Percentiles rank a stretch among this genome's conserved stretches.
phyloP scores from a whole-genome alignment of 192 early-diverging fungal genomes.

The Jimgerdemannia flammicorona region DNA sequence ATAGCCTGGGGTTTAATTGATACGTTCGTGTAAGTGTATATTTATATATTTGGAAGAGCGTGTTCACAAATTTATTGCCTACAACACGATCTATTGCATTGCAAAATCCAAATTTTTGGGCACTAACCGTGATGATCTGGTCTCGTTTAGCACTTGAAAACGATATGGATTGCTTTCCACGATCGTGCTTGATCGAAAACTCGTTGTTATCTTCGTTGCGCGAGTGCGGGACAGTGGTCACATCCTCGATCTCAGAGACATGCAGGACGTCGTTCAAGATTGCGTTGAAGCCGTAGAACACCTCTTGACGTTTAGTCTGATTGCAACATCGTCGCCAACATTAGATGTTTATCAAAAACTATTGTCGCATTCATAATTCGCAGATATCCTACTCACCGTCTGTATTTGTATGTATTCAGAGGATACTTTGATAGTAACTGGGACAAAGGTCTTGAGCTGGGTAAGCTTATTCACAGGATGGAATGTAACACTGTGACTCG shows the following conservation, averaged over 20 bases:
- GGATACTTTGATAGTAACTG: conserved; percentile 80
- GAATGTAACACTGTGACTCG: conserved; percentile 59
- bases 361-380: too few relatives aligned
- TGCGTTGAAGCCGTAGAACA: conserved; percentile 63
- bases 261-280: conserved; percentile 85
- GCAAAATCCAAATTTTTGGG: not conserved
- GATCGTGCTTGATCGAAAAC: conserved; percentile 73
- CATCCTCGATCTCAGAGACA: conserved; percentile 46
- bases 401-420: conserved; percentile 81
- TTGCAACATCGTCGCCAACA: not conserved
- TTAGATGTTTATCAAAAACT: too few relatives aligned
- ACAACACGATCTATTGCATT: not conserved
- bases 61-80: too few relatives aligned
- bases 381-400: conserved; percentile 26
- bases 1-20: conserved; percentile 42
- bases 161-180: conserved; percentile 54
- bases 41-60: too few relatives aligned
- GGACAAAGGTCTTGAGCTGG: conserved; percentile 59
- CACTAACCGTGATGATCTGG: conserved; percentile 42
- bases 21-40: too few relatives aligned
- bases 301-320: conserved; percentile 56
- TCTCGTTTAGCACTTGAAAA: conserved; percentile 77
- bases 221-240: conserved; percentile 6
- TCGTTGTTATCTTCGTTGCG: conserved; percentile 53
- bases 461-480: conserved; percentile 67